These are phyloP conservation scores for Oenanthe sinensis DNA, from an alignment of 129 eudicot genomes.

Conservation along the genomic window DNA sequence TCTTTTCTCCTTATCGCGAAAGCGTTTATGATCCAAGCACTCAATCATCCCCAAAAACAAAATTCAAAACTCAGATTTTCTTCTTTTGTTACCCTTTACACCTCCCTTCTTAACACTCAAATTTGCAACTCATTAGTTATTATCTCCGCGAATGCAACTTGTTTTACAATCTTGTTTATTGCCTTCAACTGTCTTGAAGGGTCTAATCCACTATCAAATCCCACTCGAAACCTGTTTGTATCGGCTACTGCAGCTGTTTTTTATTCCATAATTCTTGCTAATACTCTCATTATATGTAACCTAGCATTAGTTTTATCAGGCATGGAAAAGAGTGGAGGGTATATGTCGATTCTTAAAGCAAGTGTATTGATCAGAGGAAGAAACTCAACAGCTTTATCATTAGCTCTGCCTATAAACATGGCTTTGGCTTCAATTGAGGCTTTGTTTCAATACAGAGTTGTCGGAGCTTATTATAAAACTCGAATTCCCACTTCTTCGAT, in stretches of 20 bases:
- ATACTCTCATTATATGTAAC: slow-evolving; percentile 42
- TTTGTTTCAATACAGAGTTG: slow-evolving; percentile 62
- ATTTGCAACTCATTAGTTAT: slow-evolving; percentile 54
- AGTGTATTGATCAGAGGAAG: slow-evolving; percentile 55
- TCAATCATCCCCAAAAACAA: slow-evolving; percentile 13
- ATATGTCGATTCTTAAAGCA: slow-evolving; percentile 40
- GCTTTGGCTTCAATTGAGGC: slow-evolving; percentile 61
- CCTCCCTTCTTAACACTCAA: slow-evolving; percentile 56
- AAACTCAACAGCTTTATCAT: slow-evolving; percentile 42
- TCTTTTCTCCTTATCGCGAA: slow-evolving; percentile 68
- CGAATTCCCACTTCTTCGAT: slow-evolving; percentile 17
- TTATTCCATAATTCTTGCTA: slow-evolving; percentile 57
- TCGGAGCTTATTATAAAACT: slow-evolving; percentile 23
- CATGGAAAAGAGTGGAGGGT: slow-evolving; percentile 40
- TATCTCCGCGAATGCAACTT: slow-evolving; percentile 69
- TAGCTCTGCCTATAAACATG: slow-evolving; percentile 48
- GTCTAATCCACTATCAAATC: slow-evolving; percentile 19
- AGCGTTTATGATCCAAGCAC: slow-evolving; percentile 36
- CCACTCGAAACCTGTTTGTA: slow-evolving; percentile 15
- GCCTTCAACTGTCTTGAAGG: slow-evolving; percentile 39
- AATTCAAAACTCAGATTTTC: neutral
- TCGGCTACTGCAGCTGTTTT: slow-evolving; percentile 35
- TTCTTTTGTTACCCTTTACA: slow-evolving; percentile 25
- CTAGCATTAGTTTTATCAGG: slow-evolving; percentile 50
- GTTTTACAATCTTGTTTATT: slow-evolving; percentile 45